A percentile compares a stretch with the other conserved stretches of the same genome.
Conservation (phyloP, 805 yeast species). For the Cyberlindnera maclurae region DNA sequence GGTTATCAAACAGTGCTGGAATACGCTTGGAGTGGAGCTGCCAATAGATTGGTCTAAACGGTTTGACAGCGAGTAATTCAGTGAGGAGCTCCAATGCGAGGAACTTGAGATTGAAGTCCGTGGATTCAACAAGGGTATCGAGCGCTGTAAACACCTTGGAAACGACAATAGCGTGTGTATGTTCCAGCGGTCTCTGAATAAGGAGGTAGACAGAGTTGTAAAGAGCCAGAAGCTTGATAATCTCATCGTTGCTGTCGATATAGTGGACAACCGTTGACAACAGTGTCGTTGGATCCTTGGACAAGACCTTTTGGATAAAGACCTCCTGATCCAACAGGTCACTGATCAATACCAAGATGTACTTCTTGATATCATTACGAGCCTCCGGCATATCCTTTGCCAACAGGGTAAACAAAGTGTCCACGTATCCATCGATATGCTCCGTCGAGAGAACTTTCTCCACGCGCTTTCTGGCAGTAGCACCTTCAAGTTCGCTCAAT, state of each 20-base stretch:
- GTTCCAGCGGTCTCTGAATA: slow-evolving; percentile 18
- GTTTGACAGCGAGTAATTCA: slow-evolving; percentile 48
- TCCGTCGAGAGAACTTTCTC: slow-evolving; percentile 29
- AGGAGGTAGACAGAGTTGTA: slow-evolving; percentile 48
- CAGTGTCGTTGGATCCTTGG: slow-evolving; percentile 2
- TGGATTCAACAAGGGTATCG: slow-evolving; percentile 23
- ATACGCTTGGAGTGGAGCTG: slow-evolving; percentile 32
- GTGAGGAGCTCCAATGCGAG: slow-evolving; percentile 60
- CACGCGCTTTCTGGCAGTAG: slow-evolving; percentile 28
- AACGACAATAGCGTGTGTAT: slow-evolving; percentile 19
- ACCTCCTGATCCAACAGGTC: slow-evolving; percentile 37
- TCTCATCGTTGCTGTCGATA: slow-evolving; percentile 47
- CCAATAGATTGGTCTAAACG: slow-evolving; percentile 47
- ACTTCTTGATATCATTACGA: slow-evolving; percentile 54
- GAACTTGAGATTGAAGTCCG: slow-evolving; percentile 46
- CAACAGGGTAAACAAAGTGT: slow-evolving; percentile 47
- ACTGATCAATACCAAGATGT: slow-evolving; percentile 51
- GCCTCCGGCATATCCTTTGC: slow-evolving; percentile 43
- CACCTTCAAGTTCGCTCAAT: slow-evolving; percentile 31
- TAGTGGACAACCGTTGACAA: slow-evolving; percentile 42
- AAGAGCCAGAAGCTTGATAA: slow-evolving; percentile 48
- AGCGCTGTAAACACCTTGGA: slow-evolving; percentile 10
- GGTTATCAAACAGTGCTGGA: slow-evolving; percentile 41
- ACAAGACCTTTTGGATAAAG: slow-evolving; percentile 36
- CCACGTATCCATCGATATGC: slow-evolving; percentile 45